Evolutionary conservation across 768 basidiomycete genomes (phyloP).

Genomic region (Tulasnella sp.): DNA sequence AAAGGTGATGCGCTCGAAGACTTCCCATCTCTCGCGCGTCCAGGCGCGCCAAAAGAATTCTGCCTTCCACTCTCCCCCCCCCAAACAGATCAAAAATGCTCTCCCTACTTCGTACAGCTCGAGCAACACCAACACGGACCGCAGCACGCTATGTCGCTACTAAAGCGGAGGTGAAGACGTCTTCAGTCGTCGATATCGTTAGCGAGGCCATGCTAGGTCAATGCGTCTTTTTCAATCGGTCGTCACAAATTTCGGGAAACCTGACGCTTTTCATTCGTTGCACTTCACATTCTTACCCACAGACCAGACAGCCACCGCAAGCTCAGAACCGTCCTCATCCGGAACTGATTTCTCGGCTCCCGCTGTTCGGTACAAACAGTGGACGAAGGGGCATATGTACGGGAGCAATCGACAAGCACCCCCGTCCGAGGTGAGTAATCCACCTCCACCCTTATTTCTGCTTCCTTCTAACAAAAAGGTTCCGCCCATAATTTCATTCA

Average conservation of each 20-base stretch:
- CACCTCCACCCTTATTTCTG: background rate
- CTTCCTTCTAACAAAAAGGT: background rate
- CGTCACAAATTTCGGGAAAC: background rate
- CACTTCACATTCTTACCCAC: background rate
- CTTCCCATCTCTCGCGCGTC: constrained; percentile 14
- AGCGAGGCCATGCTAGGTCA: constrained; percentile 5
- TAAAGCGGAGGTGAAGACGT: background rate
- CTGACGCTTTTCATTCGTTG: constrained; percentile 8
- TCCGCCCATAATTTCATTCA: constrained; percentile 13
- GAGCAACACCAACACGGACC: background rate
- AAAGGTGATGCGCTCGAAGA: constrained; percentile 19
- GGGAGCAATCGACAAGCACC: background rate
- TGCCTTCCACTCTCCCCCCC: background rate
- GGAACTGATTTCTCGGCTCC: constrained; percentile 3
- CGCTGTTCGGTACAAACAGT: background rate
- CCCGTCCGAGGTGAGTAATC: background rate
- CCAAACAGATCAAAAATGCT: background rate
- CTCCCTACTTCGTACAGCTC: constrained; percentile 1
- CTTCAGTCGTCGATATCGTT: background rate
- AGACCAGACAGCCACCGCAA: background rate
- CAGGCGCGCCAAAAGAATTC: constrained; percentile 10
- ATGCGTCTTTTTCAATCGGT: background rate
- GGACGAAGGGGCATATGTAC: background rate
- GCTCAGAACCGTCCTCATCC: background rate
- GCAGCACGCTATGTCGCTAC: constrained; percentile 1